phyloP scores from a whole-genome alignment of 805 yeast genomes.

The Wilhelminamyces savonicus region DNA sequence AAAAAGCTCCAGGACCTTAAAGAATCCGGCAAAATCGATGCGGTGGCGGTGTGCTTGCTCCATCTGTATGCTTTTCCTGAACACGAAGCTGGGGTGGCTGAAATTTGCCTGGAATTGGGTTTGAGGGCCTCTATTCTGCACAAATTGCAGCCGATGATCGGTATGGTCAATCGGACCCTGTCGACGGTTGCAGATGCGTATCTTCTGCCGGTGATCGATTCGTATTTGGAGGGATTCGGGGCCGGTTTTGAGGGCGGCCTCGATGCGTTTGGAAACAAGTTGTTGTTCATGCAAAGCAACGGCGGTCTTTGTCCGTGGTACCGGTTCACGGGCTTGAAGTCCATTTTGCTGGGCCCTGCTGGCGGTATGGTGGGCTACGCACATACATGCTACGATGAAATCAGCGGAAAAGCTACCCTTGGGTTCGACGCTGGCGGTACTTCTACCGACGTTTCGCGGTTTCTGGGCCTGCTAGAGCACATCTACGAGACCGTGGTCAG shows the following conservation, averaged over 20 bases:
- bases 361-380: conserved; percentile 97
- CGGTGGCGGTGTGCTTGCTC: conserved; percentile 30
- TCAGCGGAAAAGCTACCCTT: conserved; percentile 21
- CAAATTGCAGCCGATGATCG: conserved; percentile 38
- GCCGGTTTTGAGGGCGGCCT: conserved; percentile 37
- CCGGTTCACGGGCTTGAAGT: conserved; percentile 78
- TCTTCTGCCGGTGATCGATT: conserved; percentile 31
- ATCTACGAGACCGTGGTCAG: conserved; percentile 41
- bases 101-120: conserved; percentile 29
- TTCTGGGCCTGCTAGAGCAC: conserved; percentile 34
- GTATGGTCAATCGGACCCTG: conserved; percentile 34
- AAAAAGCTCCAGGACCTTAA: conserved; percentile 19
- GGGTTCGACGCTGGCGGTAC: conserved; percentile 43
- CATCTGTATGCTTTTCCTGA: conserved; percentile 37
- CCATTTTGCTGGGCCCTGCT: conserved; percentile 93
- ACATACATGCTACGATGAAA: conserved; percentile 59
- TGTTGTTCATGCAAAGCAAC: conserved; percentile 93
- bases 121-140: conserved; percentile 35
- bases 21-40: conserved; percentile 9
- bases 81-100: conserved; percentile 30
- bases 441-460: conserved; percentile 40
- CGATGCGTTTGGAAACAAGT: conserved; percentile 40
- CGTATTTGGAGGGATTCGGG: conserved; percentile 30
- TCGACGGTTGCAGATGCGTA: conserved; percentile 42
- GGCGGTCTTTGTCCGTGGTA: conserved; percentile 89